These are phyloP conservation scores for Pseudogymnoascus sp. DNA, from an alignment of 2,329 filamentous ascomycete species.

Conservation along the genomic window DNA sequence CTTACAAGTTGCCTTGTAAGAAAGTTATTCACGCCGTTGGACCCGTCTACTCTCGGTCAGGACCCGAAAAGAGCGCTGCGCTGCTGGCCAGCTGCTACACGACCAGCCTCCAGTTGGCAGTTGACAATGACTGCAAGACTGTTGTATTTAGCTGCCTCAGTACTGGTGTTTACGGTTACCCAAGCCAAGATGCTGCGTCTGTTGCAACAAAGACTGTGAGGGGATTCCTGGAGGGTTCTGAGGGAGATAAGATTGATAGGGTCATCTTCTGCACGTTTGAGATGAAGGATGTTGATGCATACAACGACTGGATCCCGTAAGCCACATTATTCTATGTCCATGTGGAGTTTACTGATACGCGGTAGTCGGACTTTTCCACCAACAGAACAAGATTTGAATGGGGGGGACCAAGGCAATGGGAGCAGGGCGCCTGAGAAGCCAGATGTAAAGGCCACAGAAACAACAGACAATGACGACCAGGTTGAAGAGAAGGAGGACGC, in stretches of 20 bases:
- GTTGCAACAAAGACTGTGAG: slow-evolving; percentile 56
- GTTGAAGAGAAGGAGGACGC: slow-evolving; percentile 1
- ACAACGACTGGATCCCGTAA: slow-evolving; percentile 65
- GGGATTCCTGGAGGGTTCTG: slow-evolving; percentile 42
- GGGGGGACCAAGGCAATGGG: slow-evolving; percentile 11
- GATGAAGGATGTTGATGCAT: slow-evolving; percentile 66
- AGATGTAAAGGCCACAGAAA: slow-evolving; percentile 19
- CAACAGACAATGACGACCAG: slow-evolving; percentile 10
- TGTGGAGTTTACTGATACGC: slow-evolving; percentile 8
- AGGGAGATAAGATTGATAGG: slow-evolving; percentile 50
- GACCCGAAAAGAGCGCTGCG: slow-evolving; percentile 35
- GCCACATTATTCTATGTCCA: slow-evolving; percentile 29
- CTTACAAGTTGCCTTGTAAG: slow-evolving; percentile 65
- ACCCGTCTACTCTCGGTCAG: slow-evolving; percentile 55
- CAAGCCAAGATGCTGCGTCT: slow-evolving; percentile 61
- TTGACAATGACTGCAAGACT: slow-evolving; percentile 54
- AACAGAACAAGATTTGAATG: slow-evolving; percentile 28
- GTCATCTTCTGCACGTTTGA: slow-evolving; percentile 83
- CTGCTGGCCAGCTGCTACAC: slow-evolving; percentile 58
- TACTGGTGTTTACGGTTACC: slow-evolving; percentile 86
- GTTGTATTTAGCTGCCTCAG: slow-evolving; percentile 81
- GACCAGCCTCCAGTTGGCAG: slow-evolving; percentile 63
- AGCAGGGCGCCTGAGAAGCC: neutral
- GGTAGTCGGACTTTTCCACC: slow-evolving; percentile 41
- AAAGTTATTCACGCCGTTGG: slow-evolving; percentile 89